Percentiles rank a stretch among this genome's conserved stretches.
These are phyloP conservation scores for Juglanconis sp. DNA, from an alignment of 2,329 filamentous ascomycete species.

Conservation along the genomic window DNA sequence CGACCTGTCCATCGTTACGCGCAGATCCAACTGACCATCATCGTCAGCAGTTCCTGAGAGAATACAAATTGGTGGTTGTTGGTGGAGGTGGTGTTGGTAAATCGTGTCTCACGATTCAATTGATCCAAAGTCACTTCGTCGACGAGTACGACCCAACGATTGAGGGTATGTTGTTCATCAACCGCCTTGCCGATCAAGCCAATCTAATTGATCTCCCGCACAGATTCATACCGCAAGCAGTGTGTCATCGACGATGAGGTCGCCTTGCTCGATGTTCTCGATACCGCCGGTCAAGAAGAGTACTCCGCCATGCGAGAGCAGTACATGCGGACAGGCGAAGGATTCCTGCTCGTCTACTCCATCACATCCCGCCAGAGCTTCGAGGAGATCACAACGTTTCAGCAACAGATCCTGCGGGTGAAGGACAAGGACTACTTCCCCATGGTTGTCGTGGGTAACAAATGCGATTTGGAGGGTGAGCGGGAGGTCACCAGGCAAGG, in stretches of 20 bases:
- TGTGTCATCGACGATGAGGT: constrained; percentile 98
- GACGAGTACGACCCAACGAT: constrained; percentile 99
- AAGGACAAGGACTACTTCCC: constrained; percentile 99
- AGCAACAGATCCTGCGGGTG: constrained; percentile 96
- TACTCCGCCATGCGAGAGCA: constrained; percentile 99
- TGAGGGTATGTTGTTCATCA: constrained; percentile 66
- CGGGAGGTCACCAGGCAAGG: constrained; percentile 89
- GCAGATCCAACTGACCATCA: constrained; percentile 2
- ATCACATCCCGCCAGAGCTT: constrained; percentile 97
- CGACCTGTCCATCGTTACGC: constrained; percentile 16
- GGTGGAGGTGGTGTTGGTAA: constrained; percentile 98
- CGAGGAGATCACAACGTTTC: constrained; percentile 97
- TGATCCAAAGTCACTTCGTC: constrained; percentile 94
- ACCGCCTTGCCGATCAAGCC: background rate
- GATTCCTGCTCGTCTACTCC: constrained; percentile 95
- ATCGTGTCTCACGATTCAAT: constrained; percentile 97
- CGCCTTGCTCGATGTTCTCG: constrained; percentile 93
- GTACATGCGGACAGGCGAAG: constrained; percentile 99
- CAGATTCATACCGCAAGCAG: constrained; percentile 99
- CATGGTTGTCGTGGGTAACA: constrained; percentile 98
- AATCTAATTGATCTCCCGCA: constrained; percentile 16
- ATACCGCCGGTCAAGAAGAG: constrained; percentile 97
- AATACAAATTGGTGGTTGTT: constrained; percentile 96
- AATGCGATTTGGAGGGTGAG: constrained; percentile 95
- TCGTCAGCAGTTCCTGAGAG: constrained; percentile 68